Evolutionary conservation across 306 rosid species (phyloP).

Genomic region (Fragaria vesca): DNA sequence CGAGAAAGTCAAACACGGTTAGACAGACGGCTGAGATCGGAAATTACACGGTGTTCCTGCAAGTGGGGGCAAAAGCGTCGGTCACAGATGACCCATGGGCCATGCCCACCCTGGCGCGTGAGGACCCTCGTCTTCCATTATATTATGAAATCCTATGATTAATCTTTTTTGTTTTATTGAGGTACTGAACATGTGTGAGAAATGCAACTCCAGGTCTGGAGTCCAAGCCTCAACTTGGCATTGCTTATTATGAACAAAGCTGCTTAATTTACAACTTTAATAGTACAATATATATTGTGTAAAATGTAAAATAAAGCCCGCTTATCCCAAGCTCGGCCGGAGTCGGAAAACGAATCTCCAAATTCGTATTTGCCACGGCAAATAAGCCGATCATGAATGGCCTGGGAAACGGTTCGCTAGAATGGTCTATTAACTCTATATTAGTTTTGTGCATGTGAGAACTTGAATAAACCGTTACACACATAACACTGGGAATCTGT

Average conservation of each 20-base stretch:
- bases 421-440: neutral
- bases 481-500: neutral
- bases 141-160: neutral
- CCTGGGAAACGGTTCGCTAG: too few species aligned
- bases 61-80: neutral
- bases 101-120: neutral
- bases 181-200: neutral
- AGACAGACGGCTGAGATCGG: slow-evolving; percentile 7
- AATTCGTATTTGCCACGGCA: neutral
- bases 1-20: slow-evolving; percentile 14
- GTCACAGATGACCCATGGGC: neutral
- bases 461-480: neutral
- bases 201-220: neutral
- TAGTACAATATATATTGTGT: too few species aligned
- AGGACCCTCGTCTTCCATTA: neutral
- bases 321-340: too few species aligned
- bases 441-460: neutral
- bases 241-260: too few species aligned
- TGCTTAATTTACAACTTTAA: too few species aligned
- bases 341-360: neutral
- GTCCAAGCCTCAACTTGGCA: too few species aligned
- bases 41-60: neutral
- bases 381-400: neutral
- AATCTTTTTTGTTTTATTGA: too few species aligned
- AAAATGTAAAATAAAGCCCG: too few species aligned